Percentiles rank a stretch among this genome's conserved stretches.
These are phyloP conservation scores for Aspergillus texensis DNA, from an alignment of 2,329 filamentous ascomycete genomes.

Conservation along the genomic window DNA sequence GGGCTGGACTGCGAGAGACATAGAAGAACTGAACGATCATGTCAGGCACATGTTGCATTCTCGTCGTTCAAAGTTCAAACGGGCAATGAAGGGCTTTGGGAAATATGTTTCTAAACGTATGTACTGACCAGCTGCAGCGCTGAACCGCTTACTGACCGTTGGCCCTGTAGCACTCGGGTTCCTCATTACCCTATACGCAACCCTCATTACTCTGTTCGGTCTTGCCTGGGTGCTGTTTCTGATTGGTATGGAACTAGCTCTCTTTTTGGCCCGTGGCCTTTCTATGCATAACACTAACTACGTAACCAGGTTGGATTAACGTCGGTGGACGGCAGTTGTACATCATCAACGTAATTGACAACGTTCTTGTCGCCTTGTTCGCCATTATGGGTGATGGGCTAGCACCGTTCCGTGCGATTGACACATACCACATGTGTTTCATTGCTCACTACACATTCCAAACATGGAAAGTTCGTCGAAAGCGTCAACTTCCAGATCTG, in stretches of 20 bases:
- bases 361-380: slow-evolving; percentile 70
- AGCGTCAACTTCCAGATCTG: slow-evolving; percentile 63
- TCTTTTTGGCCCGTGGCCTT: not conserved
- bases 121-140: not conserved
- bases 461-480: slow-evolving; percentile 67
- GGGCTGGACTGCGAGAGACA: slow-evolving; percentile 75
- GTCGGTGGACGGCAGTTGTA: slow-evolving; percentile 73
- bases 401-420: slow-evolving; percentile 73
- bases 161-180: slow-evolving; percentile 67
- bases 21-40: slow-evolving; percentile 78
- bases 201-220: slow-evolving; percentile 80
- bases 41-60: slow-evolving; percentile 88
- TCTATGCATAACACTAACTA: not conserved
- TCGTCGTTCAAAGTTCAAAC: slow-evolving; percentile 75
- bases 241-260: slow-evolving; percentile 58
- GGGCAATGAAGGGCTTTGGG: slow-evolving; percentile 75
- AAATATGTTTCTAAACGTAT: slow-evolving; percentile 73
- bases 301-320: slow-evolving; percentile 71
- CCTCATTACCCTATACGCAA: slow-evolving; percentile 80
- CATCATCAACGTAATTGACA: slow-evolving; percentile 70
- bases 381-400: slow-evolving; percentile 71
- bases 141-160: not conserved
- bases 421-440: slow-evolving; percentile 87
- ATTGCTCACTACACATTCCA: slow-evolving; percentile 72
- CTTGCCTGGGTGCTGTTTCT: slow-evolving; percentile 88